Base-by-base conservation (phyloP, 352 stramenopile species). In the Paralagenidium karlingii region DNA sequence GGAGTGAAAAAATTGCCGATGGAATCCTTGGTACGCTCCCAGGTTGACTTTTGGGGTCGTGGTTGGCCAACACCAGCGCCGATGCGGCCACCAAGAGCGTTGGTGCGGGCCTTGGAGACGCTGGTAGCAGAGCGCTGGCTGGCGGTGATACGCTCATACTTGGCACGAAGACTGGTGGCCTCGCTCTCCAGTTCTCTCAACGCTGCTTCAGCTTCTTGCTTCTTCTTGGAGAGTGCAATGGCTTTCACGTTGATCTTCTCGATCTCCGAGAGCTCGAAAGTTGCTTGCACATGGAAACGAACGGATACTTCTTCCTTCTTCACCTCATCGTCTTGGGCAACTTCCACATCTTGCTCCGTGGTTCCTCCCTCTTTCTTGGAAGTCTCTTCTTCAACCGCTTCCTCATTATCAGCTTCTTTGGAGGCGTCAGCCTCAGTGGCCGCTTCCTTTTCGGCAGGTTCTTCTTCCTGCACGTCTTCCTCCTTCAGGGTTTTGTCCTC, bases 121-220 rank as follows among this genome's bases (percentile, higher is more conserved):
- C 30, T 7, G 8, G 28, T 16, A 4, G 37, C 22, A 2, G 47
- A 21, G 24, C 46, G 76, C 58, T 86, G 68, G 45, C 63, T 86
- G 22, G 74, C 67, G 49, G 75, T 84, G 44, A 91, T 47, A 11
- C 77, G 77, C 42, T 90, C 74, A 43, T 86, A 86, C 59, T 83
- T 82, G 41, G 63, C 82, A 32, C 77, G 77, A 38, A 85, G 60
- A 31, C 65, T 82, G 33, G 61, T 59, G 42, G 71, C 69, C 49
- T 91, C 77, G 18, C 70, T 73, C 47, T 91, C 77, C 36, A 87
- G 50, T 38, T 71, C 41, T 27, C 61, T 51, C 13, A 88, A 53
- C 29, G 57, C 50, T 8, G 71, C 63, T 44, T 87, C 77, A 16
- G 68, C 65, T 38, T 88, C 77, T 48, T 84, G 65, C 53, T 91